Percentiles rank a stretch among this genome's conserved stretches.
These are phyloP conservation scores for Caryopteris hybrid DNA, from an alignment of 305 asterid genomes.

Conservation along the genomic window DNA sequence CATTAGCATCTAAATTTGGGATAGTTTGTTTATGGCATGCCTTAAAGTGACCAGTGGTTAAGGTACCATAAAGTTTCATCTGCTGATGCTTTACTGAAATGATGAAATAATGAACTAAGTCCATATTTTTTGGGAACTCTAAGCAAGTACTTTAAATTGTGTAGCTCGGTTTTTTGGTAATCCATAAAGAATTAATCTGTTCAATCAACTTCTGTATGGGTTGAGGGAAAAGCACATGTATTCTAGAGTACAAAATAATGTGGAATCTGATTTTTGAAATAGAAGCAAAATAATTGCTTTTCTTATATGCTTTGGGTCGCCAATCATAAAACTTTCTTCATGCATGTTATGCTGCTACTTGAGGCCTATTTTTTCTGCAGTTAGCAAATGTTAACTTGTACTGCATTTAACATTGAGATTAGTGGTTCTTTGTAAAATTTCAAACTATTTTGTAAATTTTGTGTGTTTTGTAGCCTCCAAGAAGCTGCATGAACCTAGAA, in stretches of 20 bases:
- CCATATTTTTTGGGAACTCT: background rate
- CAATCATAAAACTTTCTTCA: background rate
- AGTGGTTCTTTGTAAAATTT: background rate
- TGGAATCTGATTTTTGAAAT: background rate
- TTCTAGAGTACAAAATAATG: background rate
- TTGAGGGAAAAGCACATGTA: background rate
- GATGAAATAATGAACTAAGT: background rate
- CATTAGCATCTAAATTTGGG: background rate
- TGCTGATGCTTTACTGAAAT: background rate
- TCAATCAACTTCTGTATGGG: background rate
- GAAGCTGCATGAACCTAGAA: conserved; percentile 35
- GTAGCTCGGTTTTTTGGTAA: background rate
- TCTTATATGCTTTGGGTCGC: background rate
- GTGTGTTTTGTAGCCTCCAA: conserved; percentile 30
- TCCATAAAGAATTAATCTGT: background rate
- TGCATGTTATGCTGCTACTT: background rate
- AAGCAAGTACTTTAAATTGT: background rate
- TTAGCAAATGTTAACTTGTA: background rate
- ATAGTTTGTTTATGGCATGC: background rate
- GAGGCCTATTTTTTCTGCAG: background rate
- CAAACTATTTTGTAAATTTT: background rate
- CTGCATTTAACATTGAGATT: background rate
- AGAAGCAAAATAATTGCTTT: background rate
- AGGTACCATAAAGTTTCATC: background rate
- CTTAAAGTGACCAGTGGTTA: background rate